Evolutionary conservation across 2,329 filamentous ascomycete species (phyloP), one percentile per base, ranked within the genome.

Genomic region (Cryphonectria nitschkei): DNA sequence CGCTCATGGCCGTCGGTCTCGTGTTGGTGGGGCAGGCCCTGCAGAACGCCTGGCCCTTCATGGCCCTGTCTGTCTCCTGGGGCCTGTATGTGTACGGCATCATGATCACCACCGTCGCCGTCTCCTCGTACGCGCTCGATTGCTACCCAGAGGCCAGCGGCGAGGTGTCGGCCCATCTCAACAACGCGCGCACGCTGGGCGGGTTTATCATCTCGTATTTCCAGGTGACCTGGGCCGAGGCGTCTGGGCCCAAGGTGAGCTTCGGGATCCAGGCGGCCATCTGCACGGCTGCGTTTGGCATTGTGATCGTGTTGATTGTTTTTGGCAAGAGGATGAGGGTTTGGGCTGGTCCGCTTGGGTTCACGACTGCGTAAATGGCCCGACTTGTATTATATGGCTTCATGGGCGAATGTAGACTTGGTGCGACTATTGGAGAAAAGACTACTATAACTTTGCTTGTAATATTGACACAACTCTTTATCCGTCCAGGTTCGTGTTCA

Each of bases 51-150:
- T 88, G 84, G 79, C 85, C 88, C 75, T 88, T 83, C 76, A 86
- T 88, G 83, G 78, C 82, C 0, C 80, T 82, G 8, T 81, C 81
- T 2, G 76, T 84, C 9, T 81, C 77, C 8, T 89, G 87, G 85
- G 87, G 85, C 0, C 76, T 88, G 16, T 87, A 88, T 72, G 83
- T 84, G 6, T 87, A 87, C 73, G 86, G 86, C 1, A 83, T 87
- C 76, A 88, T 87, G 84, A 82, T 86, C 70, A 82, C 82, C 1
- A 87, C 86, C 0, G 85, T 86, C 4, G 85, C 83, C 1, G 77
- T 87, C 39, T 85, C 82, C 70, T 83, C 84, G 9, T 89, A 88
- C 75, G 81, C 82, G 39, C 82, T 88, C 9, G 86, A 88, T 77
- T 81, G 80, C 73, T 89, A 88, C 76, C 86, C 86, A 0, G 83